Evolutionary conservation across 73 alveolate species (phyloP).

Genomic region (Paramecium sonneborni): DNA sequence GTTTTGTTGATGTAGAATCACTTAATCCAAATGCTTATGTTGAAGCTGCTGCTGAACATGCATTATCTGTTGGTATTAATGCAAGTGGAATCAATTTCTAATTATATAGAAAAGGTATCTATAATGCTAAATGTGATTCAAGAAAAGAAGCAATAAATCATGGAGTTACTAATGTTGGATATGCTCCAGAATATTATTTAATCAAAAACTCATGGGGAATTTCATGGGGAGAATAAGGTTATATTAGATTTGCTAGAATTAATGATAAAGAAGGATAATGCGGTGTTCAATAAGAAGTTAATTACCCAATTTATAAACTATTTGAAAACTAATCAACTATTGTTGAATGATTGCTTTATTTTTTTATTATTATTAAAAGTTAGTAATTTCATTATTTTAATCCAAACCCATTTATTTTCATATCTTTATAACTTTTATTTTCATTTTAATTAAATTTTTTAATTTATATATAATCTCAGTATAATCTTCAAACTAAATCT

Average conservation of each 20-base stretch:
- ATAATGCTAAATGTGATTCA: neutral
- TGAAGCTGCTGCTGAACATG: conserved; percentile 46
- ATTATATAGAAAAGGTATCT: conserved; percentile 20
- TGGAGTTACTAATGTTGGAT: conserved; percentile 57
- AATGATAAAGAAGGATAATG: conserved; percentile 25
- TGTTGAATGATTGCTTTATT: neutral
- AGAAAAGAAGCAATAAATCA: conserved; percentile 34
- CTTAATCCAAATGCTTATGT: neutral
- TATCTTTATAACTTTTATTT: too few relatives aligned
- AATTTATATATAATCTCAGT: too few relatives aligned
- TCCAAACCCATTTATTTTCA: too few relatives aligned
- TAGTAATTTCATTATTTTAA: too few relatives aligned
- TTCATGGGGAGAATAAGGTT: conserved; percentile 60
- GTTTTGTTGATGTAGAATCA: conserved; percentile 19
- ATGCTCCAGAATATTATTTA: conserved; percentile 26
- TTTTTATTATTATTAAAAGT: too few relatives aligned
- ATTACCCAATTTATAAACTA: neutral
- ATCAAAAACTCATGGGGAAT: conserved; percentile 66
- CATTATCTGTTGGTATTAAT: conserved; percentile 6
- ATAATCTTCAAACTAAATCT: too few relatives aligned
- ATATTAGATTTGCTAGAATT: conserved; percentile 37
- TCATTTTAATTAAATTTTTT: too few relatives aligned
- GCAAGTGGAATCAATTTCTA: conserved; percentile 19
- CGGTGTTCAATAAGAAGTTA: conserved; percentile 1
- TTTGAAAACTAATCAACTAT: neutral